Evolutionary conservation across 768 basidiomycete genomes (phyloP).

Genomic region (Mycena vulgaris): DNA sequence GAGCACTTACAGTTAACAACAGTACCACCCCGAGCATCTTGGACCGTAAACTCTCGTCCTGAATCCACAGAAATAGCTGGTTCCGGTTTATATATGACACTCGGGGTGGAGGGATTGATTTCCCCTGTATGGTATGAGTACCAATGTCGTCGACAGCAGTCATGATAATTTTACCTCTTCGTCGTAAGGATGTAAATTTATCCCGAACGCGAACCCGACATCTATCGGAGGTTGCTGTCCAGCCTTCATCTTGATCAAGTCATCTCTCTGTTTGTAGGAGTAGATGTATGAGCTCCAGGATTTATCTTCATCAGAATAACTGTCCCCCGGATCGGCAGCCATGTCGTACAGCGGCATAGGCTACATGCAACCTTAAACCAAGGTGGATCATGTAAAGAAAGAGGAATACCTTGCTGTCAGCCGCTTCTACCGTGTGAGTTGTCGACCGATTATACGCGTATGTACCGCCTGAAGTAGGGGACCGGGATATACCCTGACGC

Average conservation of each 20-base stretch:
- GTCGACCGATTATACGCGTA: neutral
- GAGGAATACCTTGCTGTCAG: neutral
- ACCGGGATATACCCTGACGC: neutral
- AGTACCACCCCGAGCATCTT: too few relatives aligned
- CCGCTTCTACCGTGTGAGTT: neutral
- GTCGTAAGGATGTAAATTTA: neutral
- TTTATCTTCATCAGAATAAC: neutral
- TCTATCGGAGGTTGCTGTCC: neutral
- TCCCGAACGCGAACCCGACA: slow-evolving; percentile 1
- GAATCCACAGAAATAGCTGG: neutral
- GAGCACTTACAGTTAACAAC: too few relatives aligned
- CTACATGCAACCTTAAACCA: neutral
- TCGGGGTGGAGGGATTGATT: neutral
- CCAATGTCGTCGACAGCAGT: neutral
- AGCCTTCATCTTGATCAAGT: neutral
- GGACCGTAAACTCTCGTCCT: neutral
- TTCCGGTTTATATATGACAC: neutral
- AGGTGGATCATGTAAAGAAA: too few relatives aligned
- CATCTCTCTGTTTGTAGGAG: neutral
- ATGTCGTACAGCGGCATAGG: neutral
- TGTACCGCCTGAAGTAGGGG: neutral
- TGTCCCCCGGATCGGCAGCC: neutral
- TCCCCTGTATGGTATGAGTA: neutral
- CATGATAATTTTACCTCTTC: neutral
- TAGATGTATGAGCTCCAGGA: slow-evolving; percentile 8